Conservation (phyloP, 495 filamentous ascomycete species). For the Pyrenula aspistea region DNA sequence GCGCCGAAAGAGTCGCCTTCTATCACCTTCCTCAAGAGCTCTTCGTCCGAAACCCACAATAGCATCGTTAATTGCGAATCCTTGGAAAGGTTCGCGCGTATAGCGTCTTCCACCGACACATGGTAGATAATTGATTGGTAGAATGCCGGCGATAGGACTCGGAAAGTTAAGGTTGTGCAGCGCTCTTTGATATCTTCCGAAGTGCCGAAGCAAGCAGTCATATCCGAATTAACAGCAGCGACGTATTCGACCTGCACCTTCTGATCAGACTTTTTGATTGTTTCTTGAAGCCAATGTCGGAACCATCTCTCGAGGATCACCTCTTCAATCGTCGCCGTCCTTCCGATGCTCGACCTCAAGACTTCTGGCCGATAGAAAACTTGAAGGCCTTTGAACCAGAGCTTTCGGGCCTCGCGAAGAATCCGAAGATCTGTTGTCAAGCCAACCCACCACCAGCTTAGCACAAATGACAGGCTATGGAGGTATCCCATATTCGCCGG, state of each 20-base stretch:
- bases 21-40: neutral
- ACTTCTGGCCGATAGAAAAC: neutral
- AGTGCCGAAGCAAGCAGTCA: neutral
- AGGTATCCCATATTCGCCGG: neutral
- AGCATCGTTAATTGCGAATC: neutral
- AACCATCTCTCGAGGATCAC: neutral
- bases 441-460: neutral
- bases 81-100: neutral
- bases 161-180: neutral
- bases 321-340: neutral
- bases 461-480: neutral
- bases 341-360: neutral
- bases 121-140: neutral
- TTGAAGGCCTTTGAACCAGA: neutral
- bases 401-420: neutral
- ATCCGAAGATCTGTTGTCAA: neutral
- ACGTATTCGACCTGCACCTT: neutral
- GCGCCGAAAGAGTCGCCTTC: neutral
- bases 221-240: neutral
- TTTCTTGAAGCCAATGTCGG: neutral
- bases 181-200: neutral
- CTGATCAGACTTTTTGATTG: neutral
- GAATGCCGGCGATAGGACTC: neutral
- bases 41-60: neutral
- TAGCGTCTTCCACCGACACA: neutral